These are phyloP conservation scores for Lepiota subincarnata DNA, from an alignment of 768 basidiomycete genomes.

Conservation along the genomic window DNA sequence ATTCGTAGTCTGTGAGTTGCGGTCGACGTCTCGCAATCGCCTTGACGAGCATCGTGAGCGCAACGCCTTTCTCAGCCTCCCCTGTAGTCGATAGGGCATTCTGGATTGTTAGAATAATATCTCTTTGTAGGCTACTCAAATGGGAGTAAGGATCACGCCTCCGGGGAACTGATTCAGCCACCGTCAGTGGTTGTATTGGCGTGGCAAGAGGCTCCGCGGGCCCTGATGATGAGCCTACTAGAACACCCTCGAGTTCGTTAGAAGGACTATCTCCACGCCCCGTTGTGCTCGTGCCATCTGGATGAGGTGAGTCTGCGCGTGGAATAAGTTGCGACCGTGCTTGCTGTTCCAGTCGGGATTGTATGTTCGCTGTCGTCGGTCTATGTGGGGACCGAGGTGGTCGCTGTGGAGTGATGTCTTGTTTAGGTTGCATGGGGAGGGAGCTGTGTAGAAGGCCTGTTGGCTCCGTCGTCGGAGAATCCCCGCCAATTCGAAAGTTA, in stretches of 20 bases:
- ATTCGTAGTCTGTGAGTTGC: neutral
- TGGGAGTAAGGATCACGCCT: conserved; percentile 19
- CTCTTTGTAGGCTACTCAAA: conserved; percentile 18
- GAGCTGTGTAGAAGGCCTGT: neutral
- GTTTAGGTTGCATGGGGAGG: conserved; percentile 1
- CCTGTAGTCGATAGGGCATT: neutral
- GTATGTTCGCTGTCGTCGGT: neutral
- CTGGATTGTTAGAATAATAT: conserved; percentile 18
- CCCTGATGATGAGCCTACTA: too few species aligned
- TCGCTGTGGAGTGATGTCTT: conserved; percentile 19
- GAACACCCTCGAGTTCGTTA: too few species aligned
- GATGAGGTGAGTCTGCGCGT: neutral
- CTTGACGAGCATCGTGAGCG: conserved; percentile 1
- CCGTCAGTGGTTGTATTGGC: neutral
- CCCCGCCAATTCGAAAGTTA: neutral
- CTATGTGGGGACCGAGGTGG: neutral
- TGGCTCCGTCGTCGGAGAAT: neutral
- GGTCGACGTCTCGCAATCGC: neutral
- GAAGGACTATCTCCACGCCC: too few species aligned
- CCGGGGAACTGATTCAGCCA: neutral
- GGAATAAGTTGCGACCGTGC: neutral
- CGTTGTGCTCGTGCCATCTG: neutral
- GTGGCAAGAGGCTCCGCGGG: neutral
- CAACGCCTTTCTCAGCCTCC: neutral
- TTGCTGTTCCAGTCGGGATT: neutral